Conservation (phyloP, 345 rosid species). For the Garcia nutans region DNA sequence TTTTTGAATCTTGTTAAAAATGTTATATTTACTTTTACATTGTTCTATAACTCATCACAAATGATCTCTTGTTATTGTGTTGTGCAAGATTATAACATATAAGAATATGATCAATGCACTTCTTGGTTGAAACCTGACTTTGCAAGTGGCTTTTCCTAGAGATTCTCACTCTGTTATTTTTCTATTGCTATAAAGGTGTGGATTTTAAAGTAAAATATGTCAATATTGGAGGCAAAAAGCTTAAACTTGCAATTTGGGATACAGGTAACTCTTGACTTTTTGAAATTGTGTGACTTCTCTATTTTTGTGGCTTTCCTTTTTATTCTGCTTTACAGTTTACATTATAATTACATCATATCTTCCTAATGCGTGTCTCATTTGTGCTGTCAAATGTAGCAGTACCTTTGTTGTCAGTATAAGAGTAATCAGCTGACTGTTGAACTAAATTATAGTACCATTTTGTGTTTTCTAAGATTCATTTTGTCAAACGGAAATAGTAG, state of each 20-base stretch:
- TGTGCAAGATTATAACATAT: background rate
- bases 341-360: background rate
- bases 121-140: background rate
- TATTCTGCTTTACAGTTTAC: background rate
- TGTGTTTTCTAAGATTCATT: background rate
- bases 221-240: conserved; percentile 67
- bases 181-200: conserved; percentile 47
- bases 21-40: background rate
- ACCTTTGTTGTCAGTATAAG: background rate
- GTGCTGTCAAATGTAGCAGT: background rate
- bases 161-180: background rate
- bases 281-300: background rate
- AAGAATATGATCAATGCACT: background rate
- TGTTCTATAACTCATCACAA: background rate
- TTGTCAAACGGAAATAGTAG: background rate
- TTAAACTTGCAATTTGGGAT: conserved; percentile 97
- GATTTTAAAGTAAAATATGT: conserved; percentile 90
- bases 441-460: background rate
- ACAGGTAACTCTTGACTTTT: conserved; percentile 48
- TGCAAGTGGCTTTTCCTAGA: background rate
- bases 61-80: background rate
- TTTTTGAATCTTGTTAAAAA: background rate
- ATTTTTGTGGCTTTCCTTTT: background rate
- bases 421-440: background rate
- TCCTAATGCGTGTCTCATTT: background rate